These are phyloP conservation scores for Alternaria burnsii DNA, from an alignment of 2,329 filamentous ascomycete genomes.

Conservation along the genomic window DNA sequence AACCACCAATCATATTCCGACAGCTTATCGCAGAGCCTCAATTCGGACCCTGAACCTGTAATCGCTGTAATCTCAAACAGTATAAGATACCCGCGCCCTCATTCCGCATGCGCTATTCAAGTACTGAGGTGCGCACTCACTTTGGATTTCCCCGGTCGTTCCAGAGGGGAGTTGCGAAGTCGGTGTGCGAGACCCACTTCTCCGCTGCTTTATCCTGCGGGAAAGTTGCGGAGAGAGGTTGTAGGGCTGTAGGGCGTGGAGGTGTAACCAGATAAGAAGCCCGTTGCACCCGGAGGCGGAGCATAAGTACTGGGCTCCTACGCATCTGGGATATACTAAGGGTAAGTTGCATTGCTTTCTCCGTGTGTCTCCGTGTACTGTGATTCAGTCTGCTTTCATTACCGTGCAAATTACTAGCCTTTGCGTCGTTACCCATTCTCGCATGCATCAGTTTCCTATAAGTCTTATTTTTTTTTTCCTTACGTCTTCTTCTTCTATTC, in stretches of 20 bases:
- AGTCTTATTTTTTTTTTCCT: background rate
- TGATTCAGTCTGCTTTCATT: background rate
- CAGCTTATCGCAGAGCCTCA: background rate
- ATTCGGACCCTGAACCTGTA: background rate
- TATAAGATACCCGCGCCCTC: background rate
- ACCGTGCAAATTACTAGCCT: background rate
- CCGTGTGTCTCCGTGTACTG: background rate
- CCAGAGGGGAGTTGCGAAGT: background rate
- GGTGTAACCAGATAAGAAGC: background rate
- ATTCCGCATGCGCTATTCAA: background rate
- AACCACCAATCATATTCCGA: background rate
- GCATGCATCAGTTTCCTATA: background rate
- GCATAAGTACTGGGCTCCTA: background rate
- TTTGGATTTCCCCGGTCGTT: background rate
- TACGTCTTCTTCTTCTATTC: background rate
- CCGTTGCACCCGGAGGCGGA: background rate
- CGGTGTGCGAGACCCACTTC: constrained; percentile 1
- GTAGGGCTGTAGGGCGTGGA: background rate
- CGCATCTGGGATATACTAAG: background rate
- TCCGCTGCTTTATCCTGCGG: background rate
- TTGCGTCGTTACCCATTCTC: too few relatives aligned
- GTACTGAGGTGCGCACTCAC: background rate
- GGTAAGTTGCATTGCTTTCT: background rate
- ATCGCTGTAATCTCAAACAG: background rate
- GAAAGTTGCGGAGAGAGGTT: background rate